Conservation (phyloP, 805 yeast species). For the Candida verbasci region DNA sequence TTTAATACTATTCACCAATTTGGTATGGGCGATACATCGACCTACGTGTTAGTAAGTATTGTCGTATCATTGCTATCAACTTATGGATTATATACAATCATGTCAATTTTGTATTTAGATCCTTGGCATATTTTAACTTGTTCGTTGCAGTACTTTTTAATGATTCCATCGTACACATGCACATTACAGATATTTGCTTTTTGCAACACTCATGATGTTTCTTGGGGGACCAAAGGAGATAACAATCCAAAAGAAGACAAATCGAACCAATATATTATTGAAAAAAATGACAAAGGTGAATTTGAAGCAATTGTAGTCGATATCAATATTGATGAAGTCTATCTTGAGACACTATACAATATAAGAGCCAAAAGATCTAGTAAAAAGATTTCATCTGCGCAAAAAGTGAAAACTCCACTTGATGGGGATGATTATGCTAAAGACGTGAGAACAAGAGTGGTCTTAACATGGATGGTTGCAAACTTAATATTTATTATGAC, state of each 20-base stretch:
- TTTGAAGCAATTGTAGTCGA: slow-evolving; percentile 77
- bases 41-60: slow-evolving; percentile 63
- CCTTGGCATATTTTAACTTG: slow-evolving; percentile 96
- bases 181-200: slow-evolving; percentile 93
- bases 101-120: slow-evolving; percentile 82
- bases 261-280: slow-evolving; percentile 77
- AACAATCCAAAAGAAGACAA: slow-evolving; percentile 59
- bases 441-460: slow-evolving; percentile 92
- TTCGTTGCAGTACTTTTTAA: slow-evolving; percentile 78
- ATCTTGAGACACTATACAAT: slow-evolving; percentile 68
- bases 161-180: slow-evolving; percentile 89
- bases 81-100: slow-evolving; percentile 79
- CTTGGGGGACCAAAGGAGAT: slow-evolving; percentile 99
- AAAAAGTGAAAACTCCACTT: slow-evolving; percentile 20
- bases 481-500: slow-evolving; percentile 82
- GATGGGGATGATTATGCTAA: slow-evolving; percentile 84
- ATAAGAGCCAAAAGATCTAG: slow-evolving; percentile 69
- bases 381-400: slow-evolving; percentile 36
- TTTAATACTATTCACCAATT: slow-evolving; percentile 44
- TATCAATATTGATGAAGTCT: slow-evolving; percentile 78
- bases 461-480: slow-evolving; percentile 86
- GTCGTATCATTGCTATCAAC: slow-evolving; percentile 85
- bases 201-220: slow-evolving; percentile 96
- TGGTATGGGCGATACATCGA: slow-evolving; percentile 32
- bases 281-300: slow-evolving; percentile 74